Conservation (phyloP, 208 protist species). For the Acanthamoeba triangularis region DNA sequence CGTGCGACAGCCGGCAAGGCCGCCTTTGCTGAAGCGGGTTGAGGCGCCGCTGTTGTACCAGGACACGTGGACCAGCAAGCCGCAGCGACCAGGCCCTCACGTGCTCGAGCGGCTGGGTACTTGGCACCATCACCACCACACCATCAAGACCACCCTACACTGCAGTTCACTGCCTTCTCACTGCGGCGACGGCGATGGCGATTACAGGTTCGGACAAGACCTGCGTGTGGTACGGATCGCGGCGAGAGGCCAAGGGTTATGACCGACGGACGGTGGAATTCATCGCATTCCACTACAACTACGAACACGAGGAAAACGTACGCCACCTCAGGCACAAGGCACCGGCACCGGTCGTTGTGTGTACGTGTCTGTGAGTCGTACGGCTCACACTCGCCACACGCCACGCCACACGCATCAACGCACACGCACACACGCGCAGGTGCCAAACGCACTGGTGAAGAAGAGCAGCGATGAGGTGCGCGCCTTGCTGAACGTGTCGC, state of each 20-base stretch:
- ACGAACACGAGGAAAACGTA: not conserved
- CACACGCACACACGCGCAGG: no score
- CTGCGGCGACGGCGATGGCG: no score
- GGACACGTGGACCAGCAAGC: not conserved
- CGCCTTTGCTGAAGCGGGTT: not conserved
- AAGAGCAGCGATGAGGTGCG: not conserved
- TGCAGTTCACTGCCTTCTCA: no score
- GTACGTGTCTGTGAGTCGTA: no score
- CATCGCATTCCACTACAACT: conserved; percentile 27
- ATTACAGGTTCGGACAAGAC: not conserved
- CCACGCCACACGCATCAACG: no score
- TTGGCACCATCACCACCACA: no score
- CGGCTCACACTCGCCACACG: no score
- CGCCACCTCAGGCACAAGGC: no score
- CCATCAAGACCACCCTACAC: no score
- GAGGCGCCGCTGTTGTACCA: not conserved
- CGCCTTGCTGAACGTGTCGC: not conserved
- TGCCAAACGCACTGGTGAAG: not conserved
- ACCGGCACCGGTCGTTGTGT: no score
- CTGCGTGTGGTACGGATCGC: not conserved
- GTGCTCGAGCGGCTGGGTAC: not conserved
- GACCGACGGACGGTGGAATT: not conserved
- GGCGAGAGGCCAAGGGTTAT: not conserved
- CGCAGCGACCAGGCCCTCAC: not conserved
- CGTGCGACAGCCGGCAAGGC: not conserved